Percentiles rank a stretch among this genome's conserved stretches.
phyloP scores from a whole-genome alignment of 768 basidiomycete genomes.

The Butyriboletus loyo region DNA sequence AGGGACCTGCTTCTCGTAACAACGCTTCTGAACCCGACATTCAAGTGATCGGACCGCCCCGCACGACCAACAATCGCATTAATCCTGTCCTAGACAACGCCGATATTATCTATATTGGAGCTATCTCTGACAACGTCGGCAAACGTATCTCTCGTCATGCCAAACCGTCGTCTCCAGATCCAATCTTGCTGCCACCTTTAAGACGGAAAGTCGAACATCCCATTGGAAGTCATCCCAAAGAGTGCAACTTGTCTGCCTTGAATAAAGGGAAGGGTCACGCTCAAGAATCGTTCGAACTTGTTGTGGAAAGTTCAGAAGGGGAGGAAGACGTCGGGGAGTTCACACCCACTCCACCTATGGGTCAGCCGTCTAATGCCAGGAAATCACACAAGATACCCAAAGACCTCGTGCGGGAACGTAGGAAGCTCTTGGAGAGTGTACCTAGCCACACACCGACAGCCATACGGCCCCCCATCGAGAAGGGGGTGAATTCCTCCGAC shows the following conservation, averaged over 20 bases:
- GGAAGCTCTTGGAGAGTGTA: constrained; percentile 5
- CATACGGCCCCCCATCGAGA: not conserved
- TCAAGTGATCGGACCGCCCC: constrained; percentile 13
- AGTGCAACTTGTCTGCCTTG: not conserved
- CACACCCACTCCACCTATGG: not conserved
- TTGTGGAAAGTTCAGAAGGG: constrained; percentile 25
- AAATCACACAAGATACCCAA: constrained; percentile 15
- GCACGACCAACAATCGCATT: not conserved
- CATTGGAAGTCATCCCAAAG: constrained; percentile 23
- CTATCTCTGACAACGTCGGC: constrained; percentile 23
- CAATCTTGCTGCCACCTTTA: not conserved
- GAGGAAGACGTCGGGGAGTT: constrained; percentile 22
- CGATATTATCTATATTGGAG: constrained; percentile 20
- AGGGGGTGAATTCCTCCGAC: constrained; percentile 3
- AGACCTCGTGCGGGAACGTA: constrained; percentile 13
- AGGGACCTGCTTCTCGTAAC: not conserved
- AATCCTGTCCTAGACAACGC: constrained; percentile 8
- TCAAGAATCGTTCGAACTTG: constrained; percentile 1
- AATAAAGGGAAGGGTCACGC: constrained; percentile 27
- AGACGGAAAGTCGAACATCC: constrained; percentile 2
- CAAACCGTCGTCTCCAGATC: constrained; percentile 26
- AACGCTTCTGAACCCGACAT: constrained; percentile 21
- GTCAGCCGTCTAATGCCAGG: not conserved
- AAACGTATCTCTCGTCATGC: constrained; percentile 12
- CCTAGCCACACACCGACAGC: constrained; percentile 1